Conservation (phyloP, 1,139 yeast genomes). For the Yamadazyma epiphylla region DNA sequence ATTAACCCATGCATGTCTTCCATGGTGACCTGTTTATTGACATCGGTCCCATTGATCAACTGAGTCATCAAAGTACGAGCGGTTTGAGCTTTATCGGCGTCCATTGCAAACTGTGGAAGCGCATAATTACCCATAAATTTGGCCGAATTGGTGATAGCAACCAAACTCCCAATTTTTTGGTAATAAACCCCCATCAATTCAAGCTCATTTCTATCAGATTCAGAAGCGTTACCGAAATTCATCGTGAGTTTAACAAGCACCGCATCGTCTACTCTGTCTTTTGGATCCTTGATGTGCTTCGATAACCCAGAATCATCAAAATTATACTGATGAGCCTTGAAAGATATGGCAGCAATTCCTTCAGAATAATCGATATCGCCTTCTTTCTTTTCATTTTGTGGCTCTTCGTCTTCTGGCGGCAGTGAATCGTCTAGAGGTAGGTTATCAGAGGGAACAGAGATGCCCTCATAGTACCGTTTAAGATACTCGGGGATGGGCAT, state of each 20-base stretch:
- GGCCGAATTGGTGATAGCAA: constrained; percentile 63
- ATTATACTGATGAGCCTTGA: constrained; percentile 24
- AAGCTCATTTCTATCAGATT: constrained; percentile 42
- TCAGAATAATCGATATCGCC: constrained; percentile 26
- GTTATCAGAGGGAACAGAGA: background rate
- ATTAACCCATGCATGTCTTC: constrained; percentile 39
- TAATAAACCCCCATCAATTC: constrained; percentile 66
- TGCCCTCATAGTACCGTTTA: constrained; percentile 20
- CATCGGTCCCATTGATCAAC: constrained; percentile 37
- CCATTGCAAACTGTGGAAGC: constrained; percentile 54
- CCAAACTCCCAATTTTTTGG: constrained; percentile 63
- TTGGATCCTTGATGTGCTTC: constrained; percentile 11
- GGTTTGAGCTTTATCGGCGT: constrained; percentile 38
- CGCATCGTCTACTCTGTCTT: constrained; percentile 26
- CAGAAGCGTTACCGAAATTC: constrained; percentile 34
- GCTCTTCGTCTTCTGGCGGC: constrained; percentile 3
- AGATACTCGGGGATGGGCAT: constrained; percentile 44
- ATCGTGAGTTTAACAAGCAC: constrained; percentile 24
- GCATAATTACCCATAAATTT: constrained; percentile 66
- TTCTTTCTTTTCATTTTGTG: constrained; percentile 10
- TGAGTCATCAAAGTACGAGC: constrained; percentile 35
- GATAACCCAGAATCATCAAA: constrained; percentile 17
- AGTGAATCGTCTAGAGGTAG: too few species aligned
- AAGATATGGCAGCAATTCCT: constrained; percentile 24
- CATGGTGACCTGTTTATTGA: constrained; percentile 28